Evolutionary conservation across 176 grass and related monocot genomes (phyloP).

Genomic region (Paspalum notatum): DNA sequence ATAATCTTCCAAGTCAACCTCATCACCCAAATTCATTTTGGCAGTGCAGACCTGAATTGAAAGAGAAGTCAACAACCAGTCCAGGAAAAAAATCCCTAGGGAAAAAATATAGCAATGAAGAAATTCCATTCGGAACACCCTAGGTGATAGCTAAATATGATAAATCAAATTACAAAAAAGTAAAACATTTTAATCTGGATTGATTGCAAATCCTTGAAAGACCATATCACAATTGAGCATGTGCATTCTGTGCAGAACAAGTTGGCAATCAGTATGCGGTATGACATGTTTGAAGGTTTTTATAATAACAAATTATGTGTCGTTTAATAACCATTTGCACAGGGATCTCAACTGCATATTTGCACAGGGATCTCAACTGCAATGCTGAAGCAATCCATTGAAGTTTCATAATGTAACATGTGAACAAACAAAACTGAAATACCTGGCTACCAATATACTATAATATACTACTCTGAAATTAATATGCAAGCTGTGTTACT

Average conservation of each 20-base stretch:
- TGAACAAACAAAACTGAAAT: not conserved
- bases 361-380: not conserved
- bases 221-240: not conserved
- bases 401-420: not conserved
- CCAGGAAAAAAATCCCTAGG: not conserved
- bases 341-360: not conserved
- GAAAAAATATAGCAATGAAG: not conserved
- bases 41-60: slow-evolving; percentile 81
- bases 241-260: not conserved
- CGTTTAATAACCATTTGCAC: not conserved
- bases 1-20: slow-evolving; percentile 98
- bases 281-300: not conserved
- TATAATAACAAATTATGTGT: not conserved
- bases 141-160: not conserved
- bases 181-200: not conserved
- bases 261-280: not conserved
- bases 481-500: slow-evolving; percentile 1
- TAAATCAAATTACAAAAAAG: not conserved
- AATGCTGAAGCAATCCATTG: not conserved
- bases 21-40: slow-evolving; percentile 97
- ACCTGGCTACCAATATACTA: not conserved
- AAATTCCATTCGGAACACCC: not conserved
- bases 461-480: not conserved
- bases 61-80: not conserved
- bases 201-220: slow-evolving; percentile 1